Conservation (phyloP, 495 filamentous ascomycete species). For the Podospora sp. region DNA sequence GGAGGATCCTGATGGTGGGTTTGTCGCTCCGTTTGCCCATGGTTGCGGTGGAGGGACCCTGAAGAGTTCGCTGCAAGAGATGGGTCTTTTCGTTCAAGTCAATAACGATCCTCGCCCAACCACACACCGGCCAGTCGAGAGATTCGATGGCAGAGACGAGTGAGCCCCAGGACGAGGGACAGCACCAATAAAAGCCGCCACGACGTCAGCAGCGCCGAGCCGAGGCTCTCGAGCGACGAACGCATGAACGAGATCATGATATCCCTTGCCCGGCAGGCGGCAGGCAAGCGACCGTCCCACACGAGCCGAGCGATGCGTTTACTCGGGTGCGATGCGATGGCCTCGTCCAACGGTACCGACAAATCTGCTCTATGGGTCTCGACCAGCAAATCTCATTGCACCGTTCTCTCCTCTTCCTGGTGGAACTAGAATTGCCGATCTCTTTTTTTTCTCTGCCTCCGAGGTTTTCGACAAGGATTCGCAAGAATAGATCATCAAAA, state of each 20-base stretch:
- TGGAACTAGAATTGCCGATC: neutral
- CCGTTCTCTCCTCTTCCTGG: neutral
- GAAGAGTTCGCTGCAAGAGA: no score
- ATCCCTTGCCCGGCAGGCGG: neutral
- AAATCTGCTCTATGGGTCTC: neutral
- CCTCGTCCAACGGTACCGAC: neutral
- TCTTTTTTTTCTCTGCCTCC: neutral
- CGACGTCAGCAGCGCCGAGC: neutral
- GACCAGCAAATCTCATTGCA: neutral
- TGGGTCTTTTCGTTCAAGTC: no score
- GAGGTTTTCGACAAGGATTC: neutral
- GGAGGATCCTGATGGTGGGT: conserved; percentile 30
- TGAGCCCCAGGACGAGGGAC: conserved; percentile 12
- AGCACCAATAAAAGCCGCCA: conserved; percentile 11
- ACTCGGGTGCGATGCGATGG: neutral
- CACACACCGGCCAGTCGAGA: conserved; percentile 18
- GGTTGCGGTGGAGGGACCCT: neutral
- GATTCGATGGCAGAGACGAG: conserved; percentile 16
- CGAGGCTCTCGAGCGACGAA: neutral
- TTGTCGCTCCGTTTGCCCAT: conserved; percentile 22
- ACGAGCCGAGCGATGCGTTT: neutral
- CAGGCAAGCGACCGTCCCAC: neutral
- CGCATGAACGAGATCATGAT: conserved; percentile 28
- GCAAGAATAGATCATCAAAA: neutral
- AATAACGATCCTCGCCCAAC: conserved; percentile 16